Evolutionary conservation across 2,329 filamentous ascomycete species (phyloP).

Genomic region (Trichocomaceae sp.): DNA sequence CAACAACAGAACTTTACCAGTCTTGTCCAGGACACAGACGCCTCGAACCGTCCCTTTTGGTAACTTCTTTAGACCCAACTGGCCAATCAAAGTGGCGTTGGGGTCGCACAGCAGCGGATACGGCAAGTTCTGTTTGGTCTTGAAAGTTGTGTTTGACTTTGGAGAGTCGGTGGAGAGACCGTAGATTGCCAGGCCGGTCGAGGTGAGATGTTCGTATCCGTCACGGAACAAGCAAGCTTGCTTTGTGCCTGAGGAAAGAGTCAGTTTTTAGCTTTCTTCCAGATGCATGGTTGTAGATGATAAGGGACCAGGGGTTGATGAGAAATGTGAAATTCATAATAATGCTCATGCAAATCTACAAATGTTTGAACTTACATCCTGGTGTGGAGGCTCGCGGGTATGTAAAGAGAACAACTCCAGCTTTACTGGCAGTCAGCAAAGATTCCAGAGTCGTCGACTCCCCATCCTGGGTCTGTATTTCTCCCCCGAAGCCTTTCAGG

Average conservation of each 20-base stretch:
- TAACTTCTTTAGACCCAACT: conserved; percentile 83
- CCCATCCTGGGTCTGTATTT: conserved; percentile 81
- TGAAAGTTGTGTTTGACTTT: conserved; percentile 89
- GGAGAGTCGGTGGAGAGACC: conserved; percentile 82
- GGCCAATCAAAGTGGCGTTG: conserved; percentile 64
- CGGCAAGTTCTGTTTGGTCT: conserved; percentile 80
- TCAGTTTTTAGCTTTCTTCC: neutral
- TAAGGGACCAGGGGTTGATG: neutral
- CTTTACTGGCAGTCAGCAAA: conserved; percentile 74
- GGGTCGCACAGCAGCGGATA: conserved; percentile 86
- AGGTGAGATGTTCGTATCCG: conserved; percentile 66
- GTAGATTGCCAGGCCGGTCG: conserved; percentile 76
- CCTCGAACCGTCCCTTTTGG: conserved; percentile 76
- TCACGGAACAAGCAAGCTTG: conserved; percentile 94
- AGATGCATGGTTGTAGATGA: neutral
- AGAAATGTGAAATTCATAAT: too few species aligned
- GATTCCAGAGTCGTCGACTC: conserved; percentile 69
- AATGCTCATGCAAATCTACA: neutral
- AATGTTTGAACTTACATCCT: conserved; percentile 71
- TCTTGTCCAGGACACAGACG: conserved; percentile 79
- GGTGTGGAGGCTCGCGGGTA: conserved; percentile 93
- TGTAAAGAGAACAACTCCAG: conserved; percentile 85
- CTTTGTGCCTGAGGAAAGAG: conserved; percentile 62
- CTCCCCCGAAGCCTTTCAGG: conserved; percentile 53
- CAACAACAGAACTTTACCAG: conserved; percentile 69